Conservation (phyloP, 305 asterid species). For the Solanum aculeatissimum region DNA sequence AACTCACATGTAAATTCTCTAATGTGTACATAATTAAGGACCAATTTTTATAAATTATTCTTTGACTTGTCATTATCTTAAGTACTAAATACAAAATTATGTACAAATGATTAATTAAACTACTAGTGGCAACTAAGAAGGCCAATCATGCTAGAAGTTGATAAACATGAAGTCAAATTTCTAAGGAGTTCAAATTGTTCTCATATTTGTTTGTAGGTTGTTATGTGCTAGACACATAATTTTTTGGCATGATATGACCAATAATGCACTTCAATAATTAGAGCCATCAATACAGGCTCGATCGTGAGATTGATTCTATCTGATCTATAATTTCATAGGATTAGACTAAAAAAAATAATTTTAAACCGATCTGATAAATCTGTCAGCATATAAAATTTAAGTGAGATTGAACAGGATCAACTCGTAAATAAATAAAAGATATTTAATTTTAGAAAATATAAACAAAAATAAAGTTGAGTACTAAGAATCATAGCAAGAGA, state of each 20-base stretch:
- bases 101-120: background rate
- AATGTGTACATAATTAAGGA: background rate
- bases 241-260: slow-evolving; percentile 36
- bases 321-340: too few species aligned
- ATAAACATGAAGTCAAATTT: background rate
- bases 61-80: background rate
- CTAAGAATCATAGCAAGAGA: too few species aligned
- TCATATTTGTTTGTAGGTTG: background rate
- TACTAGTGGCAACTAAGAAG: background rate
- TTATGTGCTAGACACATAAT: background rate
- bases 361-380: too few species aligned
- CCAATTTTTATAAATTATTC: background rate
- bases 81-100: background rate
- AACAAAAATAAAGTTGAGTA: too few species aligned
- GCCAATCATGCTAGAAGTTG: background rate
- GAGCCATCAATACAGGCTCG: too few species aligned
- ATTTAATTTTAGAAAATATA: too few species aligned
- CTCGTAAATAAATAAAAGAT: too few species aligned
- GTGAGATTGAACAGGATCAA: too few species aligned
- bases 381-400: too few species aligned
- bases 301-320: too few species aligned
- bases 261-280: slow-evolving; percentile 15
- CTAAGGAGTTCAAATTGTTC: background rate
- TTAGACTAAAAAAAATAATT: too few species aligned
- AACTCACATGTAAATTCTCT: background rate